Evolutionary conservation across 2,329 filamentous ascomycete genomes (phyloP).

Genomic region (Talaromyces funiculosus): DNA sequence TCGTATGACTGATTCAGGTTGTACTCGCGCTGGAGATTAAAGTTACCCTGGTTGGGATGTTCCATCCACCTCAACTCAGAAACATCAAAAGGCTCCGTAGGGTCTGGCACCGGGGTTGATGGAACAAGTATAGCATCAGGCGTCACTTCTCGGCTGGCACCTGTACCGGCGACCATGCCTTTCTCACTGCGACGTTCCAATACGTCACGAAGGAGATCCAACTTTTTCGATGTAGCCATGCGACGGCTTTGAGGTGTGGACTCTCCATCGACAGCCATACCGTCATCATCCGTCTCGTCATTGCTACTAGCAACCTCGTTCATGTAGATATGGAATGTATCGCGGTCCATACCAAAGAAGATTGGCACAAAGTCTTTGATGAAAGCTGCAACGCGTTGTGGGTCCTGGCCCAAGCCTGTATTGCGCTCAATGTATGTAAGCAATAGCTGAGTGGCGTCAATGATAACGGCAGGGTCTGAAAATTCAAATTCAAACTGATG

Average conservation of each 20-base stretch:
- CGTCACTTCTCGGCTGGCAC: conserved; percentile 79
- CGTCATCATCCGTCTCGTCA: conserved; percentile 72
- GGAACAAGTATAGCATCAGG: conserved; percentile 59
- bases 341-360: conserved; percentile 71
- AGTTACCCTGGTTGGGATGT: conserved; percentile 51
- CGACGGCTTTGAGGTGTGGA: conserved; percentile 64
- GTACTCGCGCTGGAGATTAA: conserved; percentile 60
- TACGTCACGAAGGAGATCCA: conserved; percentile 73
- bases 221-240: conserved; percentile 61
- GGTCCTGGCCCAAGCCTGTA: conserved; percentile 54
- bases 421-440: conserved; percentile 44
- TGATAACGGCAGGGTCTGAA: conserved; percentile 61
- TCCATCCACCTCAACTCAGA: conserved; percentile 54
- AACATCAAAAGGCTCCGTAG: conserved; percentile 50
- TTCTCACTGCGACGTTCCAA: conserved; percentile 73
- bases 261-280: conserved; percentile 64
- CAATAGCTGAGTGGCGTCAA: conserved; percentile 46
- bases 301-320: conserved; percentile 65
- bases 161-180: conserved; percentile 66
- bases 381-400: conserved; percentile 67
- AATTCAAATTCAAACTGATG: conserved; percentile 75
- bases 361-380: conserved; percentile 69
- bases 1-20: conserved; percentile 72
- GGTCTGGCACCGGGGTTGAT: conserved; percentile 40
- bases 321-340: conserved; percentile 61